Base-by-base conservation (phyloP, 352 stramenopile species). In the Pythium grandisporangium region DNA sequence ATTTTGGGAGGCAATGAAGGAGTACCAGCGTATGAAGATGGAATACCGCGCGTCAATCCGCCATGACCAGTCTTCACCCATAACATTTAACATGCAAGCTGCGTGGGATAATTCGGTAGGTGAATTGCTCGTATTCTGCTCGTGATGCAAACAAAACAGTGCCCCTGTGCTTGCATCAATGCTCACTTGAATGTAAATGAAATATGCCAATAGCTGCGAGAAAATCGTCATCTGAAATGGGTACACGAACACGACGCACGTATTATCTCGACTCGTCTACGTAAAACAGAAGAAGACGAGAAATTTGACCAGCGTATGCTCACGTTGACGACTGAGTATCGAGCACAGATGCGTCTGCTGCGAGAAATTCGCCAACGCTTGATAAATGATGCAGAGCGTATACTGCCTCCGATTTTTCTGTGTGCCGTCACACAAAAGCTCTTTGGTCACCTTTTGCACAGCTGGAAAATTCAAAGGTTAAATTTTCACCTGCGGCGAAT, bases 11-110 rank as follows among this genome's bases (percentile, higher is more conserved):
- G 66, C 55, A 1, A 70, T 84, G 44, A 50, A 48, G 7, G 51
- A 48, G 24, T 76, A 78, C 32, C 62, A 76, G 26, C 58, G 45
- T 16, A 45, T 80, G 32, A 48, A 73, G 14, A 47, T 65, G 46
- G 45, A 67, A 12, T 57, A 71, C 32, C 46, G 46, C 13, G 52
- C 37, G 21, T 56, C 55, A 2, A 11, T 73, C 6, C 35, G 63
- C 20, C 45, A 44, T 26, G 59, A 63, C 17, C 55, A 68, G 22
- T 49, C 58, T 4, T 74, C 64, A 16, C 59, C 61, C 2, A 67
- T 83, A 43, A 59, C 61, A 0, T 83, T 78, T 38, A 83, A 83
- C 41, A 66, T 70, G 51, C 56, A 78, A 48, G 59, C 70, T 23
- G 66, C 70, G 23, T 80, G 72, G 45, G 69, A 69, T 29, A 61